Base-by-base conservation (phyloP, 2,329 filamentous ascomycete species). In the Alternaria gansuensis region DNA sequence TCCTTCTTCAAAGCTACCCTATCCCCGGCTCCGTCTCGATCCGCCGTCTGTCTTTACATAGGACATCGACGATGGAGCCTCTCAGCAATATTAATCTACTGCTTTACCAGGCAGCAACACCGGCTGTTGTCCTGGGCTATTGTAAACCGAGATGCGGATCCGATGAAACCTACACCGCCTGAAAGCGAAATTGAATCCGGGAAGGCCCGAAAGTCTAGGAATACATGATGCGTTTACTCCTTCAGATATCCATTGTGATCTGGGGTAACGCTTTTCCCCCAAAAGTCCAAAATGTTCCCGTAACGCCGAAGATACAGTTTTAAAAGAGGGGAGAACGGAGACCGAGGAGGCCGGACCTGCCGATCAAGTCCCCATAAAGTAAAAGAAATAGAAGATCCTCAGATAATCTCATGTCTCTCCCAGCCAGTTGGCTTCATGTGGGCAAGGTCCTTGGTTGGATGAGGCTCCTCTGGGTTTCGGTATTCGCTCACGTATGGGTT, bases 401-500 rank as follows among this genome's bases (percentile, higher is more conserved):
- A 76, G 44, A 77, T 75, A 39, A 76, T 60, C 36, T 99, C 94
- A 2, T 87, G 80, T 28, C 94, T 83, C 75, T 97, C 93, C 85
- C 91, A 99, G 0, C 95, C 95, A 0, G 83, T 83, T 0, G 89
- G 84, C 74, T 88, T 85, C 65, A 85, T 85, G 45, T 88, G 84
- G 52, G 84, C 82, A 57, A 90, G 84, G 2, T 85, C 87, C 77
- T 90, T 90, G 0, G 87, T 86, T 4, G 90, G 91, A 66, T 94
- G 92, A 24, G 87, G 85, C 62, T 82, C 82, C 5, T 81, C 80
- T 13, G 82, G 81, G 62, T 92, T 87, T 78, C 90, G 92, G 82
- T 94, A 97, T 68, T 88, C 84, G 77, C 88, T 91, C 44, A 92
- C 89, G 73, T 95, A 99, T 2, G 95, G 95, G 73, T 99, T 99